A percentile compares a stretch with the other conserved stretches of the same genome.
Evolutionary conservation across 2,329 filamentous ascomycete genomes (phyloP).

Genomic region (Ciborinia camelliae): DNA sequence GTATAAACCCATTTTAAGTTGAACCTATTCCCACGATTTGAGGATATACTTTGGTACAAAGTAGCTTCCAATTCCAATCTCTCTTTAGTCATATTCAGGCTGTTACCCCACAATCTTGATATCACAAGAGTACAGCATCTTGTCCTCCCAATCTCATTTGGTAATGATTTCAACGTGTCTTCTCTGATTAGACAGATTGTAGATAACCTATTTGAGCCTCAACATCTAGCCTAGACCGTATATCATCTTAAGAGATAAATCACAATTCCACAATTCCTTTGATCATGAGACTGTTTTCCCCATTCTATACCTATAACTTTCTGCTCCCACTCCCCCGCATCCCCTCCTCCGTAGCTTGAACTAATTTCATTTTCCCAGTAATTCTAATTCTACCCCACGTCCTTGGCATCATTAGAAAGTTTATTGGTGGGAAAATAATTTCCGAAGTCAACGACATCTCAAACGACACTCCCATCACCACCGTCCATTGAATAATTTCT

Average conservation of each 20-base stretch:
- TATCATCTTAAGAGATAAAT: background rate
- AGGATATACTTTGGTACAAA: background rate
- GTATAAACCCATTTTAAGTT: too few relatives aligned
- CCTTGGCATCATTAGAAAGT: background rate
- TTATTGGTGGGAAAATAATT: slow-evolving; percentile 17
- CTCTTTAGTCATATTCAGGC: background rate
- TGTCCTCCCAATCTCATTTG: background rate
- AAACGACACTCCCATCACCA: background rate
- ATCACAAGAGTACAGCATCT: slow-evolving; percentile 10
- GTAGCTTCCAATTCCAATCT: background rate
- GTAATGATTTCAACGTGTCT: background rate
- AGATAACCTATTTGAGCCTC: background rate
- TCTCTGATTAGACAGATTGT: background rate
- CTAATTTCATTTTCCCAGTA: background rate
- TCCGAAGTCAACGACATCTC: slow-evolving; percentile 9
- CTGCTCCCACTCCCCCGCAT: slow-evolving; percentile 2
- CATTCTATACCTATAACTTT: background rate
- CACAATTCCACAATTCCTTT: background rate
- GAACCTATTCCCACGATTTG: background rate
- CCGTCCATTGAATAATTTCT: background rate
- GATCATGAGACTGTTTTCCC: slow-evolving; percentile 1
- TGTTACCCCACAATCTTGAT: slow-evolving; percentile 10
- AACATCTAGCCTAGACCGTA: background rate
- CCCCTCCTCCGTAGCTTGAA: background rate
- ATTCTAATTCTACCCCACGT: slow-evolving; percentile 13